phyloP scores from a whole-genome alignment of 1,139 yeast genomes.

The Wickerhamomyces sp. region DNA sequence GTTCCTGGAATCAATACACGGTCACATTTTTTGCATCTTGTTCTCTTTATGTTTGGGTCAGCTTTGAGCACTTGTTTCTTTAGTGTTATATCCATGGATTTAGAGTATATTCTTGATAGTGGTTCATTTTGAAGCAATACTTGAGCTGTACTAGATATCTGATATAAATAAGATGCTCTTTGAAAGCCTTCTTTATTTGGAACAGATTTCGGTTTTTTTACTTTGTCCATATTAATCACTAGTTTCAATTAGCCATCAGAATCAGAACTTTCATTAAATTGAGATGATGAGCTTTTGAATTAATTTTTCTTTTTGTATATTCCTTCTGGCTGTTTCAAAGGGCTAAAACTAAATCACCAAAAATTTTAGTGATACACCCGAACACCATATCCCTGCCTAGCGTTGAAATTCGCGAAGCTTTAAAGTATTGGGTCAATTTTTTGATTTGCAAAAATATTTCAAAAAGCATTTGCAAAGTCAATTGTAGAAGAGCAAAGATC shows the following conservation, averaged over 20 bases:
- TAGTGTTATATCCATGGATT: constrained; percentile 45
- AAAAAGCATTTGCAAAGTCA: too few species aligned
- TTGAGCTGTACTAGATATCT: constrained; percentile 37
- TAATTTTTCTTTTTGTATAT: too few species aligned
- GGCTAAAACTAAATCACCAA: too few species aligned
- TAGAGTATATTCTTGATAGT: constrained; percentile 46
- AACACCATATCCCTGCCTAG: too few species aligned
- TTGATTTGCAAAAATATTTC: not conserved
- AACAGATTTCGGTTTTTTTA: constrained; percentile 16
- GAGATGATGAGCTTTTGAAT: too few species aligned
- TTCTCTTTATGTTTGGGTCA: constrained; percentile 57
- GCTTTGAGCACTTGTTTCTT: constrained; percentile 60
- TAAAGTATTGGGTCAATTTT: too few species aligned
- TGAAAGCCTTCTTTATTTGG: constrained; percentile 58
- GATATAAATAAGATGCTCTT: constrained; percentile 53
- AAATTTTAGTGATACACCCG: too few species aligned
- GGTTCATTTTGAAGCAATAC: constrained; percentile 23
- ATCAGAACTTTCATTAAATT: too few species aligned
- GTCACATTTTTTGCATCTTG: constrained; percentile 56
- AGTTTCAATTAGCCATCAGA: too few species aligned
- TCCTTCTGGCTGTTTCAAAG: too few species aligned
- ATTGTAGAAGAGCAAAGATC: too few species aligned
- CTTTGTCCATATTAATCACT: not conserved
- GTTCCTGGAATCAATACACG: constrained; percentile 44
- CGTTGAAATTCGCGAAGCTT: too few species aligned